A percentile compares a stretch with the other conserved stretches of the same genome.
These are phyloP conservation scores for Petunia axillaris DNA, from an alignment of 257 asterid genomes.

Conservation along the genomic window DNA sequence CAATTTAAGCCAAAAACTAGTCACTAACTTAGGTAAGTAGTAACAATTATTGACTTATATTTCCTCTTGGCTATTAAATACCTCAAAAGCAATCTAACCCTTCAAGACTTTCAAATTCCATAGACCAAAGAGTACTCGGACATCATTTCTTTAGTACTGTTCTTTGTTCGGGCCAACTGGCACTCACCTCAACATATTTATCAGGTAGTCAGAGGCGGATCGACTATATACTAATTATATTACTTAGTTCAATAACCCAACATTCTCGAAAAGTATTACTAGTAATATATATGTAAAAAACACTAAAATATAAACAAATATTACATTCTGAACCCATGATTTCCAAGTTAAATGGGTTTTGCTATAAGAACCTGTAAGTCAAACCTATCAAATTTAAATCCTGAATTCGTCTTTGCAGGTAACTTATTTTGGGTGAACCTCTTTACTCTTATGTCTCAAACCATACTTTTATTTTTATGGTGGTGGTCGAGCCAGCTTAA, in stretches of 20 bases:
- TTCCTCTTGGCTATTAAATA: neutral
- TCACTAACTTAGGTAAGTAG: neutral
- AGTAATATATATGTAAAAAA: neutral
- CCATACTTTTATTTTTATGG: too few species aligned
- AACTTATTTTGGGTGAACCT: too few species aligned
- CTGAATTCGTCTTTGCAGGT: too few species aligned
- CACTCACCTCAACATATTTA: too few species aligned
- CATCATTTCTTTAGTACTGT: neutral
- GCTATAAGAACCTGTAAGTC: neutral
- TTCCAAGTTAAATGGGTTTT: neutral
- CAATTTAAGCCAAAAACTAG: neutral
- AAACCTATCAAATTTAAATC: neutral
- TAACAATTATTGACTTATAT: neutral
- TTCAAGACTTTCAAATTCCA: neutral
- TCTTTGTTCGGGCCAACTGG: too few species aligned
- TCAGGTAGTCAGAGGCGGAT: too few species aligned
- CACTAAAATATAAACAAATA: neutral
- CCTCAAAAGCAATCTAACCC: slow-evolving; percentile 2
- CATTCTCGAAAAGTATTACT: too few species aligned
- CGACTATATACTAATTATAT: too few species aligned
- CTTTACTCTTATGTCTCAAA: too few species aligned
- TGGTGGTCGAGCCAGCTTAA: too few species aligned
- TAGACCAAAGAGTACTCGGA: neutral
- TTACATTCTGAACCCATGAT: neutral
- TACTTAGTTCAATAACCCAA: too few species aligned